phyloP scores from a whole-genome alignment of 129 eudicot genomes.

The Flaveria bidentis region DNA sequence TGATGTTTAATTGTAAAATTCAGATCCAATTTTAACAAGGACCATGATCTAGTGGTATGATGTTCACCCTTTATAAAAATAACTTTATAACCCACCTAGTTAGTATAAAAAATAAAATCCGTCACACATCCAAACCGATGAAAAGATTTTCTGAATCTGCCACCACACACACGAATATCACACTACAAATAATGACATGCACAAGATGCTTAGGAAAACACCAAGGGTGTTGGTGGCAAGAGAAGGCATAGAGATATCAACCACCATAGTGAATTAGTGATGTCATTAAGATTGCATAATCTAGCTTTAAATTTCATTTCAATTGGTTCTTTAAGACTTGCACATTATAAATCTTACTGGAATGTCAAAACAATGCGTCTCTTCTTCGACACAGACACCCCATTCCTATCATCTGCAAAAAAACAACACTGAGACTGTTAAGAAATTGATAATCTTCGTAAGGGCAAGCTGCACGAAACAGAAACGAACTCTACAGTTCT shows the following conservation, averaged over 20 bases:
- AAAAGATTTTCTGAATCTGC: background rate
- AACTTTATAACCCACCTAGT: too few relatives aligned
- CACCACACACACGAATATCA: background rate
- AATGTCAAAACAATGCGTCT: constrained; percentile 22
- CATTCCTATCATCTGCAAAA: constrained; percentile 33
- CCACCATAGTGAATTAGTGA: constrained; percentile 11
- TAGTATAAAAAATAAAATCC: too few relatives aligned
- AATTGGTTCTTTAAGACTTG: background rate
- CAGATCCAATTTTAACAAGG: too few relatives aligned
- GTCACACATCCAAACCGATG: background rate
- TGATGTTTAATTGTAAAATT: too few relatives aligned
- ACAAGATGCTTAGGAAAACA: background rate
- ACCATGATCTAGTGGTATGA: too few relatives aligned
- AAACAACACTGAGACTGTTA: background rate
- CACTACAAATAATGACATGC: background rate
- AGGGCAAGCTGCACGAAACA: background rate
- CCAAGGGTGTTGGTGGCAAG: background rate
- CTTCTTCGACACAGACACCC: constrained; percentile 24
- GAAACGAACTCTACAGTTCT: background rate
- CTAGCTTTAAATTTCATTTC: constrained; percentile 6
- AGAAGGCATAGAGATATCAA: background rate
- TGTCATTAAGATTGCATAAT: constrained; percentile 19
- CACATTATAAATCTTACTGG: constrained; percentile 25
- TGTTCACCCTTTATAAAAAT: too few relatives aligned
- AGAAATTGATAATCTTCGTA: background rate